These are phyloP conservation scores for Suillus placidus DNA, from an alignment of 768 basidiomycete species.

Conservation along the genomic window DNA sequence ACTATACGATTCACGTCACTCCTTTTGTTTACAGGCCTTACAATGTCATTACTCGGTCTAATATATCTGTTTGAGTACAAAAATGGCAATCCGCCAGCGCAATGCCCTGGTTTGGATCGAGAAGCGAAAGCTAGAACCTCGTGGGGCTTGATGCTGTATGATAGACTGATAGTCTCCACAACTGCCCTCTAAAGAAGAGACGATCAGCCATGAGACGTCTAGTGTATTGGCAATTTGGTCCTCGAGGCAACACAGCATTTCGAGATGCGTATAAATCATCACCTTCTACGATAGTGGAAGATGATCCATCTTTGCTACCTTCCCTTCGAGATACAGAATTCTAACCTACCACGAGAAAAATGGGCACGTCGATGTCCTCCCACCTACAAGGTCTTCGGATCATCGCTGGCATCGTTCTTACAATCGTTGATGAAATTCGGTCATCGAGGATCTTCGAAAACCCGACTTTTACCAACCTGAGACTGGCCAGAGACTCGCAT, in stretches of 20 bases:
- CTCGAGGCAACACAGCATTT: constrained; percentile 2
- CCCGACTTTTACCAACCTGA: not conserved
- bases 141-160: not conserved
- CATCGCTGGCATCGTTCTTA: not conserved
- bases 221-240: not conserved
- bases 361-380: not conserved
- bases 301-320: not conserved
- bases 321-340: not conserved
- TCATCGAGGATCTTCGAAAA: not conserved
- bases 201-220: constrained; percentile 5
- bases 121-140: not conserved
- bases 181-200: constrained; percentile 3
- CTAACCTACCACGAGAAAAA: not conserved
- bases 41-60: not conserved
- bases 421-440: constrained; percentile 2
- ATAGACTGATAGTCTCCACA: not conserved
- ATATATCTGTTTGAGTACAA: not conserved
- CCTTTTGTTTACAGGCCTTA: too few relatives aligned
- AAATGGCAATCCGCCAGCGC: not conserved
- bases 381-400: not conserved
- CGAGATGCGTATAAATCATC: not conserved
- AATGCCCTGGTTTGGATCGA: not conserved
- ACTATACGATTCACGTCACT: not conserved
- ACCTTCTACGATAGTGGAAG: not conserved
- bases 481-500: not conserved